Evolutionary conservation across 805 yeast species (phyloP).

Genomic region (Jamesozyma lodderae): DNA sequence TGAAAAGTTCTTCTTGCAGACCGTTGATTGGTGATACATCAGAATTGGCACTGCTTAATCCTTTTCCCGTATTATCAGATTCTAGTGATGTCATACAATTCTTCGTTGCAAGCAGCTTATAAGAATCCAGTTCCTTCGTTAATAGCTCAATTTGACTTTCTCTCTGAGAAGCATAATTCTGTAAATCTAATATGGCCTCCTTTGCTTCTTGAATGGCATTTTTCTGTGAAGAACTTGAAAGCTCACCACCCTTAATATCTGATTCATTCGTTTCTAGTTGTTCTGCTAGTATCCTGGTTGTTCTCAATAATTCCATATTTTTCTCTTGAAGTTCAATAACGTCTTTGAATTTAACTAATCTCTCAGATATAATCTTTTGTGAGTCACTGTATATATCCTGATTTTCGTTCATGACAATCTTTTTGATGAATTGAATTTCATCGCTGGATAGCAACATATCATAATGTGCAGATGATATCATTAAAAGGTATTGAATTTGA

Average conservation of each 20-base stretch:
- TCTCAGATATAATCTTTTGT: constrained; percentile 58
- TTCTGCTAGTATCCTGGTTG: constrained; percentile 63
- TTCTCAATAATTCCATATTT: constrained; percentile 61
- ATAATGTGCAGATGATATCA: constrained; percentile 40
- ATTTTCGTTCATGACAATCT: constrained; percentile 33
- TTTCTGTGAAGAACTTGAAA: constrained; percentile 30
- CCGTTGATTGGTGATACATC: neutral
- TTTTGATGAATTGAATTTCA: constrained; percentile 57
- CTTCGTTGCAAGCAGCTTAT: constrained; percentile 29
- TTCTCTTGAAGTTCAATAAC: constrained; percentile 61
- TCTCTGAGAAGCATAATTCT: constrained; percentile 43
- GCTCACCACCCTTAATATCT: constrained; percentile 10
- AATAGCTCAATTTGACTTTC: constrained; percentile 44
- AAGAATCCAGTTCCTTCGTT: constrained; percentile 57
- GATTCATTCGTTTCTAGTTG: constrained; percentile 59
- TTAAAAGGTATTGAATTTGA: constrained; percentile 68
- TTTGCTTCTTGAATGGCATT: constrained; percentile 48
- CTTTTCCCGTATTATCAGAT: too few species aligned
- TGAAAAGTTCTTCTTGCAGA: neutral
- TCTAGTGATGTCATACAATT: neutral
- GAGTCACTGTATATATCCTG: constrained; percentile 49
- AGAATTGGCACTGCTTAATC: too few species aligned
- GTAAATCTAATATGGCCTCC: constrained; percentile 50
- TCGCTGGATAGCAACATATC: constrained; percentile 53
- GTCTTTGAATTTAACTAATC: constrained; percentile 62